These are phyloP conservation scores for Jatropha multifida DNA, from an alignment of 441 rosid species.

Conservation along the genomic window DNA sequence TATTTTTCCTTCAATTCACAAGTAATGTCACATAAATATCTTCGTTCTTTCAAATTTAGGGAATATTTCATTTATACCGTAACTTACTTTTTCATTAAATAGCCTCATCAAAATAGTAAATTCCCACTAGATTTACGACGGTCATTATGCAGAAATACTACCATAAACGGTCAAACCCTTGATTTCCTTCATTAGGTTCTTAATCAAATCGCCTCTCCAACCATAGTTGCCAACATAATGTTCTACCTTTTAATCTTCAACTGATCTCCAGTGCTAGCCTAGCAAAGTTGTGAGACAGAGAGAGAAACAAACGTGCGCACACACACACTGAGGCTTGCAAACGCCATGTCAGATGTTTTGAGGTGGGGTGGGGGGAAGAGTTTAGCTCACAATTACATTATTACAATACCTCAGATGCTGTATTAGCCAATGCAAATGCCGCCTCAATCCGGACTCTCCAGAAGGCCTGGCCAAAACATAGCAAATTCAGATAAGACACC, in stretches of 20 bases:
- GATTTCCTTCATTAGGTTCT: neutral
- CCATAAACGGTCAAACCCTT: neutral
- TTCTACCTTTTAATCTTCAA: neutral
- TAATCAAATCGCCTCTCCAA: neutral
- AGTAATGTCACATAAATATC: neutral
- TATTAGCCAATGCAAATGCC: constrained; percentile 90
- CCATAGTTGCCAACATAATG: neutral
- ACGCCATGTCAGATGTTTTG: neutral
- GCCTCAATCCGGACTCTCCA: constrained; percentile 99
- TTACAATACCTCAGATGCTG: constrained; percentile 80
- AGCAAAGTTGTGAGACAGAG: neutral
- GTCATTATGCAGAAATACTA: neutral
- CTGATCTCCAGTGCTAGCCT: neutral
- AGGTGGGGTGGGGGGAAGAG: neutral
- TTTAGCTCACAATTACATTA: constrained; percentile 2
- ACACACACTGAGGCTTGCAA: neutral
- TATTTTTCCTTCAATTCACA: neutral
- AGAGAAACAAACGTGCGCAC: too few relatives aligned
- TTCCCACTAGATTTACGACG: neutral
- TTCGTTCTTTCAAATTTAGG: neutral
- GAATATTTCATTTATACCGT: neutral
- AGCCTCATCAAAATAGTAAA: neutral
- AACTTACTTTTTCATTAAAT: neutral
- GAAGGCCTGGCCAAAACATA: constrained; percentile 60
- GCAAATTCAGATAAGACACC: constrained; percentile 9